Percentiles rank a stretch among this genome's conserved stretches.
These are phyloP conservation scores for Fusarium globosum DNA, from an alignment of 2,329 filamentous ascomycete species.

Conservation along the genomic window DNA sequence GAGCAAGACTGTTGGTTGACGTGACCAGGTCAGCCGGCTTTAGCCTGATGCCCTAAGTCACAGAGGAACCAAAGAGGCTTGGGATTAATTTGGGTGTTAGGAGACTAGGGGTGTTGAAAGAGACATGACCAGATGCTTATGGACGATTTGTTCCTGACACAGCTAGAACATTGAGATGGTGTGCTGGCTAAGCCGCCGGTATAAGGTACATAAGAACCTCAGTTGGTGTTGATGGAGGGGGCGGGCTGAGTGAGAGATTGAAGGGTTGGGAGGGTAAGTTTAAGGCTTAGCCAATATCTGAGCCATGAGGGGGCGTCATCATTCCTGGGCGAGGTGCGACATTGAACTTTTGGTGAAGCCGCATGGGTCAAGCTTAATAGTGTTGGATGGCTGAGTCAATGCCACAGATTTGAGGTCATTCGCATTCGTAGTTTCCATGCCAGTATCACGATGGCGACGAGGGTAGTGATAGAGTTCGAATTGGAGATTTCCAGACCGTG, in stretches of 20 bases:
- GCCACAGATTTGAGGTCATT: slow-evolving; percentile 7
- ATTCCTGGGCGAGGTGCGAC: slow-evolving; percentile 13
- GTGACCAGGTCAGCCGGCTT: slow-evolving; percentile 35
- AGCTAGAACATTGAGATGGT: slow-evolving; percentile 19
- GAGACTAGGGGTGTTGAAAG: background rate
- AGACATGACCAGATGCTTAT: slow-evolving; percentile 10
- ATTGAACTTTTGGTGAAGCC: background rate
- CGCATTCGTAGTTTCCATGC: background rate
- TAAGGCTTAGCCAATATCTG: slow-evolving; percentile 14
- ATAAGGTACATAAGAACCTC: slow-evolving; percentile 9
- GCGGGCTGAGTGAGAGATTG: slow-evolving; percentile 9
- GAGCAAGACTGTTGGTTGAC: slow-evolving; percentile 24
- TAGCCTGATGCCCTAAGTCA: slow-evolving; percentile 8
- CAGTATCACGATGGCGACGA: background rate
- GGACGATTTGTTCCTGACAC: slow-evolving; percentile 19
- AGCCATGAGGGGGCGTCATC: slow-evolving; percentile 2
- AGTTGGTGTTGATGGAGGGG: slow-evolving; percentile 14
- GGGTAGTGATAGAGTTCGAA: background rate
- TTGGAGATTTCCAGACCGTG: background rate
- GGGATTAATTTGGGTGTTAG: background rate
- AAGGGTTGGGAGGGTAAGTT: slow-evolving; percentile 24
- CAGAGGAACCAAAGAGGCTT: slow-evolving; percentile 12
- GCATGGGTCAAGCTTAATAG: background rate
- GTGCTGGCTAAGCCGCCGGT: slow-evolving; percentile 21
- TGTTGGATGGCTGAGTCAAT: background rate